These are phyloP conservation scores for Berberis vulgaris DNA, from an alignment of 164 flowering plant species.

Conservation along the genomic window DNA sequence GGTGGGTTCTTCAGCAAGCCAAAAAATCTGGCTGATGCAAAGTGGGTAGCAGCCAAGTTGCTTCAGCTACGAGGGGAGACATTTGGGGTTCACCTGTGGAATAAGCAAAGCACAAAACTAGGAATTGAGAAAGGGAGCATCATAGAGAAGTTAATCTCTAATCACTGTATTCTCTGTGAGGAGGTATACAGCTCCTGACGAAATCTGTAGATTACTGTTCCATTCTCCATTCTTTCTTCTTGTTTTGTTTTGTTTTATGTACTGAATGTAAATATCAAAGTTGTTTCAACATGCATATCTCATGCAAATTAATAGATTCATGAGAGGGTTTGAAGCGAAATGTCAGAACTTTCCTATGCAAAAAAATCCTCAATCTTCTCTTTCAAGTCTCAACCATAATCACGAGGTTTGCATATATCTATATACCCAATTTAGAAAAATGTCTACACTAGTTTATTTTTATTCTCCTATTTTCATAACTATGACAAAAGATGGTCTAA, in stretches of 20 bases:
- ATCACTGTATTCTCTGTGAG: slow-evolving; percentile 47
- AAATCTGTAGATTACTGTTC: not conserved
- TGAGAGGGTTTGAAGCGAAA: too few species aligned
- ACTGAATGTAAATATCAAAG: too few species aligned
- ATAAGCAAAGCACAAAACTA: slow-evolving; percentile 45
- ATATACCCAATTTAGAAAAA: too few species aligned
- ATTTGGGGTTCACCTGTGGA: slow-evolving; percentile 83
- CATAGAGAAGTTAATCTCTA: slow-evolving; percentile 36
- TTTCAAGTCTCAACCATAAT: too few species aligned
- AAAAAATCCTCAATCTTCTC: too few species aligned
- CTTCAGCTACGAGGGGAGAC: slow-evolving; percentile 30
- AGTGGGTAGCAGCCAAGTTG: slow-evolving; percentile 51
- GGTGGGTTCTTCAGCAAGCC: slow-evolving; percentile 37
- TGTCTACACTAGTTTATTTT: too few species aligned
- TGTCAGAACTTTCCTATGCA: too few species aligned
- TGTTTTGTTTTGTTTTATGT: not conserved
- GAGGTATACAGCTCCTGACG: not conserved
- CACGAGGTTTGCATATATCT: too few species aligned
- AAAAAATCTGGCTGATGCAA: slow-evolving; percentile 10
- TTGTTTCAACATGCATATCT: too few species aligned
- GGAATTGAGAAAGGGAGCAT: slow-evolving; percentile 69
- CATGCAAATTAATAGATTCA: too few species aligned
- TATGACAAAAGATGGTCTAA: too few species aligned
- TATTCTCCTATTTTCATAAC: too few species aligned
- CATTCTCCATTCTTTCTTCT: not conserved